Percentiles rank a stretch among this genome's conserved stretches.
These are phyloP conservation scores for Torulaspora franciscae DNA, from an alignment of 805 yeast species.

Conservation along the genomic window DNA sequence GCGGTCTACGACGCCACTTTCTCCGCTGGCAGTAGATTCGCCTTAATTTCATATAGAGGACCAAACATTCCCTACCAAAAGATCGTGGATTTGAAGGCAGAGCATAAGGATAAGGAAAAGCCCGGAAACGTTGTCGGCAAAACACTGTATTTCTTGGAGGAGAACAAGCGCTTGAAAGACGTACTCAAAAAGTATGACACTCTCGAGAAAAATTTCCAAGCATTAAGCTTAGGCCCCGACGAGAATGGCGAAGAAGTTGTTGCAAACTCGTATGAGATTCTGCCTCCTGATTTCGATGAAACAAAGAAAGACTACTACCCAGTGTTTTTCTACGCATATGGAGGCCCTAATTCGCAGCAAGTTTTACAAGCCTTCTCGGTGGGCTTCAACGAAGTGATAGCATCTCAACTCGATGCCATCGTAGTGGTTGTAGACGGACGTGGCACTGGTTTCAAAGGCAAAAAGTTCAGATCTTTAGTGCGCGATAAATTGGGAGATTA, in stretches of 20 bases:
- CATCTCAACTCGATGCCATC: constrained; percentile 72
- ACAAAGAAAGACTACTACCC: constrained; percentile 58
- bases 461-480: constrained; percentile 69
- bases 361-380: constrained; percentile 60
- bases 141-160: constrained; percentile 35
- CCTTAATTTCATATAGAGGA: constrained; percentile 67
- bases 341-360: constrained; percentile 91
- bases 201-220: constrained; percentile 54
- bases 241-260: constrained; percentile 42
- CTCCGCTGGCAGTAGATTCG: constrained; percentile 72
- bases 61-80: constrained; percentile 78
- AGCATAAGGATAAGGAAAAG: constrained; percentile 19
- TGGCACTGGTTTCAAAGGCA: constrained; percentile 90
- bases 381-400: constrained; percentile 67
- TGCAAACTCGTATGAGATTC: constrained; percentile 68
- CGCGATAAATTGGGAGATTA: constrained; percentile 75
- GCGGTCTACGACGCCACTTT: constrained; percentile 72
- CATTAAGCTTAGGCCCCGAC: constrained; percentile 48
- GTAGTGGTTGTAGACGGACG: constrained; percentile 96
- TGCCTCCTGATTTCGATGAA: constrained; percentile 68
- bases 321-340: constrained; percentile 82
- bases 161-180: constrained; percentile 40
- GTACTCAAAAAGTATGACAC: constrained; percentile 44
- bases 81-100: constrained; percentile 50
- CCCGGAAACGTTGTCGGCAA: constrained; percentile 26